A percentile compares a stretch with the other conserved stretches of the same genome.
These are phyloP conservation scores for Cylindrotheca fusiformis DNA, from an alignment of 108 stramenopile species.

Conservation along the genomic window DNA sequence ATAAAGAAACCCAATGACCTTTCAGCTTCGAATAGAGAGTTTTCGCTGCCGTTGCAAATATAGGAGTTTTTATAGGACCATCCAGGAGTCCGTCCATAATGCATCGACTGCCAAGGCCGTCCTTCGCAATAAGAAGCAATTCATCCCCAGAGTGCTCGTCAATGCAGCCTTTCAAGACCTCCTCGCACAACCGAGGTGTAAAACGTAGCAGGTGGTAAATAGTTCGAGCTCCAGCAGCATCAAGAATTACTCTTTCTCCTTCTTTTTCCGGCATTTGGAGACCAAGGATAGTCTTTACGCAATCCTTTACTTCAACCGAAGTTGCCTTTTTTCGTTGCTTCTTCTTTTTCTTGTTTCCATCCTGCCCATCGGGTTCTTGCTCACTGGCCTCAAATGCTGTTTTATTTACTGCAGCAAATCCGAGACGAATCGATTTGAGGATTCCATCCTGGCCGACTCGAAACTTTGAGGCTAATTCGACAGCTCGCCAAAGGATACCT, in stretches of 20 bases:
- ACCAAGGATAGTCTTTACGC: conserved; percentile 52
- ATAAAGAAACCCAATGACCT: conserved; percentile 52
- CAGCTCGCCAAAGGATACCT: conserved; percentile 76
- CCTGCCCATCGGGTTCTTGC: conserved; percentile 16
- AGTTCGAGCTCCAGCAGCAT: conserved; percentile 63
- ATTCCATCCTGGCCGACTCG: conserved; percentile 66
- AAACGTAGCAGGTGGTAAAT: conserved; percentile 79
- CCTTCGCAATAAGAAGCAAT: conserved; percentile 57
- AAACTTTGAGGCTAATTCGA: conserved; percentile 67
- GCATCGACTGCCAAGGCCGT: conserved; percentile 83
- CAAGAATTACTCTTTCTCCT: conserved; percentile 47
- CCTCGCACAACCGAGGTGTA: conserved; percentile 56
- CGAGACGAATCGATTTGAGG: conserved; percentile 57
- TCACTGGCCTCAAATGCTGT: conserved; percentile 7
- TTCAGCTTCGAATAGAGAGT: conserved; percentile 45
- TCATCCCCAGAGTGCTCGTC: conserved; percentile 39
- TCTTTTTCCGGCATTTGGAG: conserved; percentile 30
- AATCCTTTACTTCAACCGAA: conserved; percentile 49
- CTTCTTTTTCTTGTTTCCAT: conserved; percentile 39
- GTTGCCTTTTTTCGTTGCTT: conserved; percentile 55
- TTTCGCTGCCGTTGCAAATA: conserved; percentile 41
- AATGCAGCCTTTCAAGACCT: conserved; percentile 53
- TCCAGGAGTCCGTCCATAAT: conserved; percentile 80
- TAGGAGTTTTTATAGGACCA: conserved; percentile 40
- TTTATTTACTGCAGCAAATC: conserved; percentile 39